phyloP scores from a whole-genome alignment of 2,329 filamentous ascomycete species.

The Sporothrix euskadiensis region DNA sequence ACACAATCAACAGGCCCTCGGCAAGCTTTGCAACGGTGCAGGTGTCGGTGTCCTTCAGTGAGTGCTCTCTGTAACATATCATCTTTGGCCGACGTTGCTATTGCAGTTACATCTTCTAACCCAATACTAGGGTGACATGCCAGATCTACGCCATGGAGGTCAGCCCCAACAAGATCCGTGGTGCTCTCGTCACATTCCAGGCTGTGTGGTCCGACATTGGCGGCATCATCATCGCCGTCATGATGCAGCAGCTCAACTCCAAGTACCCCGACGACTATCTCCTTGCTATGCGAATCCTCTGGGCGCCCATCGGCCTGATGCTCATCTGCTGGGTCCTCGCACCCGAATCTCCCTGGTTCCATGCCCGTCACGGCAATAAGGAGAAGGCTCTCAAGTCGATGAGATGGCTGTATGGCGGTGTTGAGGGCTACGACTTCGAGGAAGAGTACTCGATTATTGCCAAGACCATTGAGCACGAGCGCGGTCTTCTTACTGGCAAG shows the following conservation, averaged over 20 bases:
- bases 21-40: constrained; percentile 2
- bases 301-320: neutral
- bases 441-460: neutral
- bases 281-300: neutral
- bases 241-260: constrained; percentile 10
- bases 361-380: neutral
- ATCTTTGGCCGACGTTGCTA: neutral
- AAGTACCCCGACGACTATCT: constrained; percentile 1
- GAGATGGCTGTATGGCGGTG: neutral
- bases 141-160: constrained; percentile 11
- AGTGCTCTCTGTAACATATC: neutral
- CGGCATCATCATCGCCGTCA: neutral
- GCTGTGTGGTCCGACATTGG: neutral
- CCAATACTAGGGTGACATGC: neutral
- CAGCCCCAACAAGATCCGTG: constrained; percentile 2
- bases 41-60: constrained; percentile 2
- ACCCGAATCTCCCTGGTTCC: neutral
- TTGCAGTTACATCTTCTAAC: neutral
- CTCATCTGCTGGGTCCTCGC: neutral
- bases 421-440: neutral
- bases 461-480: constrained; percentile 7
- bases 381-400: neutral
- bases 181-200: neutral
- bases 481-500: neutral
- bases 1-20: neutral